Evolutionary conservation across 345 rosid species (phyloP), one percentile per base, ranked within the genome.

Genomic region (Tarenaya hassleriana): DNA sequence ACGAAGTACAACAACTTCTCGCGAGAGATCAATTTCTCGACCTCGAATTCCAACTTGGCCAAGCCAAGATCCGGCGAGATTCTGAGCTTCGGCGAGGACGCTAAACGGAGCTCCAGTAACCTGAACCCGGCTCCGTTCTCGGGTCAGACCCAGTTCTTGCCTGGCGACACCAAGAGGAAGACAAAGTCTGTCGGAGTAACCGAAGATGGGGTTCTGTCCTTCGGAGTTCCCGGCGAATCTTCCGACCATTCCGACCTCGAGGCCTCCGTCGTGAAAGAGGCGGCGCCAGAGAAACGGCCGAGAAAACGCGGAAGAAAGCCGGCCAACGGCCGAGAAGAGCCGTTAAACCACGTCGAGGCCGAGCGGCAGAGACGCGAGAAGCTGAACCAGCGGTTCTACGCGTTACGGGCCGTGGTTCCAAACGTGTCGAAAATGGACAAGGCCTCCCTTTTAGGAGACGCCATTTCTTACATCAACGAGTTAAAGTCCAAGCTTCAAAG

Each of bases 331-430:
- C 62, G 87, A 61, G 91, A 80, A 58, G 80, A 78, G 60, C 96
- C 91, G n/a, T 49, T 81, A 32, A 77, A 77, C 72, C 88, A 82
- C 24, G 97, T 84, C 24, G 88, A 88, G 64, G 84, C 97, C 0
- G 95, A 88, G 68, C 52, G 97, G 56, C 82, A 82, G 70, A 71
- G 96, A 63, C 77, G 96, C n/a, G 88, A 82, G 72, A 88, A 88
- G 72, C 84, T 84, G 21, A 88, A 82, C 86, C 75, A 78, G 69
- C 63, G 81, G 11, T 84, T 88, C 77, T 82, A 82, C 63, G 80
- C 91, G 1, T 71, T 88, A 35, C 75, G 94, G 38, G 88, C 96
- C 17, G 91, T 80, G 55, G 94, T 88, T 4, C 94, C 91, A 39
- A 82, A 79, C 61, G 88, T 84, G 53, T 76, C 96, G 12, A 76